Conservation (phyloP, 2,329 filamentous ascomycete genomes). For the Phaeosphaeriaceae sp. region DNA sequence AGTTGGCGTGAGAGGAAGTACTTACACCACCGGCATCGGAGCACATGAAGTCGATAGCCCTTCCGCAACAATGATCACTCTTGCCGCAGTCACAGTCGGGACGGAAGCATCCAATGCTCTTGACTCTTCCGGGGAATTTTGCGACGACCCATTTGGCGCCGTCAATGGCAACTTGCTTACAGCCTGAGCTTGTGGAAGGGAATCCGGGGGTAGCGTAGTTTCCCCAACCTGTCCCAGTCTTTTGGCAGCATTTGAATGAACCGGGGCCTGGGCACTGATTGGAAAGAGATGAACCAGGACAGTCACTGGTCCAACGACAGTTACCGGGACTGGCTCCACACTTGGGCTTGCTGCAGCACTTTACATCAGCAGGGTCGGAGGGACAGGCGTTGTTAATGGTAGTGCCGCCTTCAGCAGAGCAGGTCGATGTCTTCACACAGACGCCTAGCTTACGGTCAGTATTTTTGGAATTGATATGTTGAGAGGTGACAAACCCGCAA, state of each 20-base stretch:
- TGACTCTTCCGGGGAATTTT: constrained; percentile 22
- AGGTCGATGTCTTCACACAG: constrained; percentile 49
- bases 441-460: constrained; percentile 32
- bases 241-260: constrained; percentile 31
- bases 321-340: constrained; percentile 37
- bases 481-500: constrained; percentile 5
- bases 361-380: constrained; percentile 46
- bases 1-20: constrained; percentile 7
- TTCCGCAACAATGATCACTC: constrained; percentile 35
- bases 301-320: constrained; percentile 26
- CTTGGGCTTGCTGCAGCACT: constrained; percentile 52
- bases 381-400: constrained; percentile 50
- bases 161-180: constrained; percentile 25
- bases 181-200: constrained; percentile 16
- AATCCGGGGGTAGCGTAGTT: constrained; percentile 14
- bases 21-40: constrained; percentile 29
- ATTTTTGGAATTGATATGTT: neutral
- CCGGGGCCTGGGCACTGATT: constrained; percentile 27
- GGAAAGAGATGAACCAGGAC: constrained; percentile 16
- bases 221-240: constrained; percentile 14
- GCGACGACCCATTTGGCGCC: constrained; percentile 26
- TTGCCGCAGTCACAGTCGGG: constrained; percentile 21
- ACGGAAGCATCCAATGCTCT: constrained; percentile 26
- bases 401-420: constrained; percentile 48
- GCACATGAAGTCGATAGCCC: constrained; percentile 43